Evolutionary conservation across 2,329 filamentous ascomycete genomes (phyloP), one percentile per base, ranked within the genome.

Genomic region (Aspergillus calidoustus): DNA sequence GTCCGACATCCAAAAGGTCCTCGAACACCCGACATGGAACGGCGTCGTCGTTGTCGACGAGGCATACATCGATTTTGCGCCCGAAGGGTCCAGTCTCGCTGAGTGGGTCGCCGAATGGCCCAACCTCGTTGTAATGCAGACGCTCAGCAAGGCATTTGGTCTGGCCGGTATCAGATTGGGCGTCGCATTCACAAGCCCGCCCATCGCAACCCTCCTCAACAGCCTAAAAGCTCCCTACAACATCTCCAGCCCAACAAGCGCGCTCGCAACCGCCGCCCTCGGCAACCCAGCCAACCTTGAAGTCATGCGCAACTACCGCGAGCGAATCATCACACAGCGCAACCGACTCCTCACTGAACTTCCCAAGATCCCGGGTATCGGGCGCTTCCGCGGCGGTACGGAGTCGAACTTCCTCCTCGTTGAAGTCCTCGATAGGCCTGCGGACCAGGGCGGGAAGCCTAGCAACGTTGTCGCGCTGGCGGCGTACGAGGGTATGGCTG

Each of bases 41-140:
- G 95, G 95, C 57, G 83, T 99, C 23, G 90, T 99, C 2, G 88
- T 97, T 3, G 82, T 98, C 28, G 95, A 99, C 76, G 95, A 99
- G 80, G 95, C 95, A 19, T 99, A 99, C 79, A 88, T 99, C 70
- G 95, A 99, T 79, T 99, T 98, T 73, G 90, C 93, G 7, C 87
- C 88, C 6, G 88, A 90, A 52, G 88, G 86, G 28, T 84, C 91
- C 47, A 96, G 91, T 67, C 84, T 98, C 28, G 94, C 95, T 28
- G 91, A 96, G 78, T 96, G 92, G 90, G 93, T 96, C 1, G 83
- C 86, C 41, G 93, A 97, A 72, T 96, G 91, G 87, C 93, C 94
- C 54, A 99, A 99, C 77, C 83, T 99, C 28, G 93, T 97, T 19
- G 93, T 99, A 60, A 92, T 98, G 91, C 95, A 99, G 82, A 99